These are phyloP conservation scores for Cryphonectria nitschkei DNA, from an alignment of 2,329 filamentous ascomycete genomes.

Conservation along the genomic window DNA sequence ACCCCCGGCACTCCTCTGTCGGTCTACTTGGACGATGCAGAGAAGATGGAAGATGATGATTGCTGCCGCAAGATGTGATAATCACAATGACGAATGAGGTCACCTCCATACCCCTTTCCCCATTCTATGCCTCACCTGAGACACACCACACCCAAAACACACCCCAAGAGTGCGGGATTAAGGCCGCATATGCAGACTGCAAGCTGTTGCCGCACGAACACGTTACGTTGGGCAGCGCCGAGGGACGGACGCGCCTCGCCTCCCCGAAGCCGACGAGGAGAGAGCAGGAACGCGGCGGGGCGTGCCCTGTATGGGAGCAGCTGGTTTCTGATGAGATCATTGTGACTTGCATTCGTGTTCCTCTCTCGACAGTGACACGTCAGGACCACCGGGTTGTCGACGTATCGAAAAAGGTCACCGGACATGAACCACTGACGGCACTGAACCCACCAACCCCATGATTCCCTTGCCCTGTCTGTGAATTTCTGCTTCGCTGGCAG, in stretches of 20 bases:
- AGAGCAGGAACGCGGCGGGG: background rate
- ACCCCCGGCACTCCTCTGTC: background rate
- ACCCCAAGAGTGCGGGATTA: conserved; percentile 5
- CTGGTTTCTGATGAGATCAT: background rate
- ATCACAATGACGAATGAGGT: background rate
- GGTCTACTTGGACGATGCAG: background rate
- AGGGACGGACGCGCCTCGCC: background rate
- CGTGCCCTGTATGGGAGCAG: background rate
- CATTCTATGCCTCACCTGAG: conserved; percentile 10
- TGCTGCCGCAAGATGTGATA: background rate
- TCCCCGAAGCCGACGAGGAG: background rate
- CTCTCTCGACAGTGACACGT: background rate
- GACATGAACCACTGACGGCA: background rate
- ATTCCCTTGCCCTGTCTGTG: no score
- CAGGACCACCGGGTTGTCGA: background rate
- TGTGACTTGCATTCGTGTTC: conserved; percentile 1
- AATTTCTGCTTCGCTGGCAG: conserved; percentile 2
- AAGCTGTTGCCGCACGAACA: background rate
- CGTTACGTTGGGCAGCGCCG: background rate
- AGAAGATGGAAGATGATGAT: background rate
- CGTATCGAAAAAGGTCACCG: background rate
- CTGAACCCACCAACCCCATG: background rate
- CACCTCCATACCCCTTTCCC: conserved; percentile 9
- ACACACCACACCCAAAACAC: conserved; percentile 9
- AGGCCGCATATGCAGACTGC: background rate